These are phyloP conservation scores for Citrus trifoliata DNA, from an alignment of 345 rosid genomes.

Conservation along the genomic window DNA sequence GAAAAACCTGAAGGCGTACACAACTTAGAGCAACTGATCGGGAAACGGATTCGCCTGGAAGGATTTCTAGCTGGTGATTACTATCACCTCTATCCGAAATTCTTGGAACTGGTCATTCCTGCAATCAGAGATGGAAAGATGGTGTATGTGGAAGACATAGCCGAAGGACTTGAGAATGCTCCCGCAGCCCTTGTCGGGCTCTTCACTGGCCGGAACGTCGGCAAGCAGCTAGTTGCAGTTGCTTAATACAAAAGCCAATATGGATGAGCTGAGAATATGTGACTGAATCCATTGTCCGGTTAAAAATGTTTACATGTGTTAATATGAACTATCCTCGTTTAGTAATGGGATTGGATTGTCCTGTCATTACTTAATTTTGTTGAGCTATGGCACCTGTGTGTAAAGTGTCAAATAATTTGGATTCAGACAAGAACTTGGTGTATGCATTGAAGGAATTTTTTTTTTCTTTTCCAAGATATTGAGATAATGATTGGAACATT, in stretches of 20 bases:
- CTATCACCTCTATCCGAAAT: constrained; percentile 32
- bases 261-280: no score
- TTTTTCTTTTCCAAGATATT: no score
- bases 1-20: constrained; percentile 24
- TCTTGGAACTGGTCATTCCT: constrained; percentile 38
- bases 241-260: neutral
- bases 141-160: constrained; percentile 48
- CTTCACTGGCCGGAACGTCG: constrained; percentile 48
- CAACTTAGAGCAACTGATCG: constrained; percentile 18
- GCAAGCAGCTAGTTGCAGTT: constrained; percentile 45
- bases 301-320: no score
- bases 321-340: no score
- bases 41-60: constrained; percentile 34
- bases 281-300: no score
- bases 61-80: constrained; percentile 41
- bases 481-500: no score
- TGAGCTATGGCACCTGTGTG: no score
- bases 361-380: no score
- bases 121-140: constrained; percentile 42
- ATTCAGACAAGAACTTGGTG: no score
- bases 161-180: constrained; percentile 44
- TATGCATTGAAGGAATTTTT: no score
- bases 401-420: no score
- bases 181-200: constrained; percentile 51
- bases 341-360: no score